Percentiles rank a stretch among this genome's conserved stretches.
Conservation (phyloP, 1,139 yeast species). For the Lodderomyces parapsilosis region DNA sequence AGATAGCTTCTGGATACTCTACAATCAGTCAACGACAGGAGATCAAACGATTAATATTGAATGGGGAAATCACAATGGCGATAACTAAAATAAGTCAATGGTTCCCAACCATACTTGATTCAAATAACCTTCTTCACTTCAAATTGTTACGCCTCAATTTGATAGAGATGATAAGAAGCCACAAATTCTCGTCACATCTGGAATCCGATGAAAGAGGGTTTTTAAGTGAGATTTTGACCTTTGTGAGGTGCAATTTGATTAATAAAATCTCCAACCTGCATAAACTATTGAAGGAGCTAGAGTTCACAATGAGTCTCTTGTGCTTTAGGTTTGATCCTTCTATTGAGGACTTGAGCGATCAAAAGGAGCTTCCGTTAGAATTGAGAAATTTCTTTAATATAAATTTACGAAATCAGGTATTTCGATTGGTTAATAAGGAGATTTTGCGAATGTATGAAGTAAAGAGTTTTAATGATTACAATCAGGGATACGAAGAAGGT, state of each 20-base stretch:
- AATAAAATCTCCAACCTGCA: constrained; percentile 53
- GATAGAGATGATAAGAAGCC: constrained; percentile 61
- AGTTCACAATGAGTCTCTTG: constrained; percentile 67
- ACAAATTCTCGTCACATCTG: constrained; percentile 32
- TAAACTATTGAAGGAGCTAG: constrained; percentile 58
- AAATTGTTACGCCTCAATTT: constrained; percentile 58
- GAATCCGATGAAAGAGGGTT: constrained; percentile 43
- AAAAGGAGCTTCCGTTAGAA: constrained; percentile 51
- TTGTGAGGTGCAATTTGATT: constrained; percentile 61
- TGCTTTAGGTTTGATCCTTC: constrained; percentile 51
- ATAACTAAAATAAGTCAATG: constrained; percentile 44
- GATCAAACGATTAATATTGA: constrained; percentile 47
- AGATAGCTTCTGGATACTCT: constrained; percentile 34
- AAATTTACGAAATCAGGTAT: constrained; percentile 56
- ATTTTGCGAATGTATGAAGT: constrained; percentile 30
- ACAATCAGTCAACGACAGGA: constrained; percentile 49
- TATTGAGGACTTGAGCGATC: constrained; percentile 30
- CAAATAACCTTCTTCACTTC: constrained; percentile 59
- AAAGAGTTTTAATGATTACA: constrained; percentile 11
- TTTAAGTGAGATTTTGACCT: constrained; percentile 54
- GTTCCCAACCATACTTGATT: constrained; percentile 56
- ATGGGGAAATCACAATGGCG: constrained; percentile 50
- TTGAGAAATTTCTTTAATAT: constrained; percentile 51
- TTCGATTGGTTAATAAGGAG: constrained; percentile 56
- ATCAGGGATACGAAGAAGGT: constrained; percentile 16